A percentile compares a stretch with the other conserved stretches of the same genome.
phyloP scores from a whole-genome alignment of 768 basidiomycete species.

The Tricholoma sp. region DNA sequence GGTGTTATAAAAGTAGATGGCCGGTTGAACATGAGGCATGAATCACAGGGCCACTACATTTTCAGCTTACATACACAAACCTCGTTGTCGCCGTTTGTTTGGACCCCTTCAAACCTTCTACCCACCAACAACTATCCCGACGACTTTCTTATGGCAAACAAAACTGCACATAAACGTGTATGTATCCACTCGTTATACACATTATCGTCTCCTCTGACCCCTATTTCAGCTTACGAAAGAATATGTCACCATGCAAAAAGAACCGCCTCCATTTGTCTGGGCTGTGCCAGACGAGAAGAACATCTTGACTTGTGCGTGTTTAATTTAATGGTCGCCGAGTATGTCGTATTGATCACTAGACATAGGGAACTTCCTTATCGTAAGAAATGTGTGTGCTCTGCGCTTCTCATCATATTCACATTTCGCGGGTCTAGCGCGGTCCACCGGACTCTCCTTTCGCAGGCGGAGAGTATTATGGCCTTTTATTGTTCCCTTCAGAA shows the following conservation, averaged over 20 bases:
- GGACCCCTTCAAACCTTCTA: conserved; percentile 12
- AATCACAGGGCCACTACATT: neutral
- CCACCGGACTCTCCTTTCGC: conserved; percentile 89
- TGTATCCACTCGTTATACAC: conserved; percentile 8
- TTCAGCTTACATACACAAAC: neutral
- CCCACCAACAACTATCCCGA: conserved; percentile 6
- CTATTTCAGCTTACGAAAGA: conserved; percentile 72
- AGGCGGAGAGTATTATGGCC: conserved; percentile 92
- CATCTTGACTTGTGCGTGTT: conserved; percentile 83
- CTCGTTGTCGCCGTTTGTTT: conserved; percentile 1
- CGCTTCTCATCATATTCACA: conserved; percentile 9
- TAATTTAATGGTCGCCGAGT: neutral
- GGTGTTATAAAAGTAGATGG: too few relatives aligned
- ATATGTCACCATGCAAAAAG: conserved; percentile 86
- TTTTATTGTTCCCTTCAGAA: conserved; percentile 88
- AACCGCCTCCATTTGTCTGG: conserved; percentile 95
- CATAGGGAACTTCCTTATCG: conserved; percentile 93
- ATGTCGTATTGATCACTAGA: neutral
- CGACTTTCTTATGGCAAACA: conserved; percentile 61
- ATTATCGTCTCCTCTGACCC: too few relatives aligned
- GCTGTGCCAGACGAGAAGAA: conserved; percentile 97
- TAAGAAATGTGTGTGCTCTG: conserved; percentile 31
- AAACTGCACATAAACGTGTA: conserved; percentile 84
- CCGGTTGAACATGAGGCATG: neutral
- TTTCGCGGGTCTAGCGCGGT: conserved; percentile 57